Conservation (phyloP, 2,329 filamentous ascomycete genomes). For the Alternaria arborescens region DNA sequence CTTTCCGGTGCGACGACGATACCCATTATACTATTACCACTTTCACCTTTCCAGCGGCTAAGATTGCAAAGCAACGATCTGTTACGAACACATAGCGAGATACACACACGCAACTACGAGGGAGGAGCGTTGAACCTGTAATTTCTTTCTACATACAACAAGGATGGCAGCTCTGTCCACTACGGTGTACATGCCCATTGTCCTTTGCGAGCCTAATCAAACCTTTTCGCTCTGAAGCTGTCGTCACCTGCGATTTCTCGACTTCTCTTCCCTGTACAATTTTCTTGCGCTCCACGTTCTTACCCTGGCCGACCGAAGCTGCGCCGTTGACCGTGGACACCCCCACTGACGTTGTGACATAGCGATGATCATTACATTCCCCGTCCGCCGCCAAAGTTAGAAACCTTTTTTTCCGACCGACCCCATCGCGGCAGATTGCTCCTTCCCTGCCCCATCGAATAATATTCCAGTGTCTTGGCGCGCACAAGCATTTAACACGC, state of each 20-base stretch:
- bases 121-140: slow-evolving; percentile 24
- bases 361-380: slow-evolving; percentile 7
- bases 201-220: slow-evolving; percentile 19
- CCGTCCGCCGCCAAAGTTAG: slow-evolving; percentile 7
- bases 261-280: slow-evolving; percentile 13
- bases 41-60: slow-evolving; percentile 32
- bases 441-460: slow-evolving; percentile 12
- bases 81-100: slow-evolving; percentile 29
- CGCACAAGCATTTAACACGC: slow-evolving; percentile 2
- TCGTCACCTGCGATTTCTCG: slow-evolving; percentile 4
- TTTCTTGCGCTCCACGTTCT: slow-evolving; percentile 13
- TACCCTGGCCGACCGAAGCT: slow-evolving; percentile 13
- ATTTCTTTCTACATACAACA: slow-evolving; percentile 28
- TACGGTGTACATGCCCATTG: slow-evolving; percentile 7
- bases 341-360: slow-evolving; percentile 17
- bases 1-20: slow-evolving; percentile 45
- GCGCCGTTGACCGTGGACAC: slow-evolving; percentile 7
- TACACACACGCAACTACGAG: slow-evolving; percentile 27
- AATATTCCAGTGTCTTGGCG: slow-evolving; percentile 10
- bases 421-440: slow-evolving; percentile 4
- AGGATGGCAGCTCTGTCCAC: slow-evolving; percentile 15
- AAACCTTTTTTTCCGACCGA: slow-evolving; percentile 1
- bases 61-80: slow-evolving; percentile 36
- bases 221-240: slow-evolving; percentile 10
- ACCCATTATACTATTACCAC: slow-evolving; percentile 47